Evolutionary conservation across 208 protist species (phyloP), one percentile per base, ranked within the genome.

Genomic region (Trypanosoma mega): DNA sequence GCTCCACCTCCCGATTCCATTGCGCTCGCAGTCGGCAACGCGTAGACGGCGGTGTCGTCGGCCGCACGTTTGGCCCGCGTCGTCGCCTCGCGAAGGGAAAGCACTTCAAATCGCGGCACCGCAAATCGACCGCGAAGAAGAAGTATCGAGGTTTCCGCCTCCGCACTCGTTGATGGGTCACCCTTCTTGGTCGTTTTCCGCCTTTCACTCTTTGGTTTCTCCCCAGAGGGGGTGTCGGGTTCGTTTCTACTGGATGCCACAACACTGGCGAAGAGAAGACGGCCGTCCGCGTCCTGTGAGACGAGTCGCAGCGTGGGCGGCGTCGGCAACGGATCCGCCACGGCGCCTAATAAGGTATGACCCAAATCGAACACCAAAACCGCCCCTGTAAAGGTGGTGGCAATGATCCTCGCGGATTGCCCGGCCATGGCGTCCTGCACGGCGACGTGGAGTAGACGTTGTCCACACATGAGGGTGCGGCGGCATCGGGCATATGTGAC

Each of bases 401-500:
- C 74, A n/a, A 66, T 47, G 8, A 85, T 66, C 23, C 66, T 67
- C 11, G n/a, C n/a, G n/a, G n/a, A n/a, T n/a, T n/a, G n/a, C n/a
- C n/a, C n/a, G n/a, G 53, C 59, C 33, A 55, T 14, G 1, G 39
- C 48, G 12, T 78, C 68, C 7, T 73, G 64, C 20, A 92, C 79
- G 9, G 68, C 78, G 23, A 94, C 45, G 59, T 78, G 72, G 6
- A 82, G 49, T 47, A 92, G 90, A 45, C 87, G 81, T 64, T 92
- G 84, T 0, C 87, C 87, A 66, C 84, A 91, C 31, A 87, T 37
- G 18, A 94, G 80, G 34, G 82, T 94, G 39, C 84, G 77, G 7
- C 78, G 76, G 66, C 87, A 92, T 12, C 82, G 82, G 3, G 67
- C 66, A 1, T 61, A 26, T 39, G 31, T 43, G 31, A 53, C 59